Evolutionary conservation across 176 grass and related monocot genomes (phyloP).

Genomic region (Urochloa ruziziensis): DNA sequence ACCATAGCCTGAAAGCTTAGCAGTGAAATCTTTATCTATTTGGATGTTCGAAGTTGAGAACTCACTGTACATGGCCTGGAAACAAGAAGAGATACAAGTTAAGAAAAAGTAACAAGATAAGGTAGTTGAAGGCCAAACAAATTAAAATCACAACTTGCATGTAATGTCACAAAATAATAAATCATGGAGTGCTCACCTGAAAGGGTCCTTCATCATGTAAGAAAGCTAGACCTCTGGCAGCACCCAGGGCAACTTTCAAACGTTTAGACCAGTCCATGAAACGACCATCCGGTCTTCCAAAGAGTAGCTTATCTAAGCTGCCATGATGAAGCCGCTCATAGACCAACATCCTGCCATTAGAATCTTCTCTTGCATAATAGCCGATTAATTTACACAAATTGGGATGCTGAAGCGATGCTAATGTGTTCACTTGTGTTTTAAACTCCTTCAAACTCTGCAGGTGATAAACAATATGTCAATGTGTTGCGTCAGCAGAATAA

Average conservation of each 20-base stretch:
- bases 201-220: constrained; percentile 98
- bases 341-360: constrained; percentile 77
- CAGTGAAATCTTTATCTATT: constrained; percentile 95
- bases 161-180: background rate
- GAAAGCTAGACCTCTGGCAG: constrained; percentile 90
- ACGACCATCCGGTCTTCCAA: constrained; percentile 76
- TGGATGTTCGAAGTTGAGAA: constrained; percentile 91
- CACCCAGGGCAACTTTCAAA: constrained; percentile 81
- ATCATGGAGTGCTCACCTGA: constrained; percentile 50
- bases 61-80: constrained; percentile 90
- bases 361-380: constrained; percentile 71
- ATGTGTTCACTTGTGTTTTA: constrained; percentile 63
- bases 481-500: background rate
- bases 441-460: constrained; percentile 90
- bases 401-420: constrained; percentile 70
- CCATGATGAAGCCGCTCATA: constrained; percentile 91
- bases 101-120: background rate
- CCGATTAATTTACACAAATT: constrained; percentile 93
- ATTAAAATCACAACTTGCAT: background rate
- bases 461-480: constrained; percentile 14
- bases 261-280: constrained; percentile 87
- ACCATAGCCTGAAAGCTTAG: constrained; percentile 88
- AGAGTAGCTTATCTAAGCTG: constrained; percentile 73
- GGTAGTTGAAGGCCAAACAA: background rate
- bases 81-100: constrained; percentile 7